Evolutionary conservation across 2,329 filamentous ascomycete genomes (phyloP).

Genomic region (Elsinoe fawcettii): DNA sequence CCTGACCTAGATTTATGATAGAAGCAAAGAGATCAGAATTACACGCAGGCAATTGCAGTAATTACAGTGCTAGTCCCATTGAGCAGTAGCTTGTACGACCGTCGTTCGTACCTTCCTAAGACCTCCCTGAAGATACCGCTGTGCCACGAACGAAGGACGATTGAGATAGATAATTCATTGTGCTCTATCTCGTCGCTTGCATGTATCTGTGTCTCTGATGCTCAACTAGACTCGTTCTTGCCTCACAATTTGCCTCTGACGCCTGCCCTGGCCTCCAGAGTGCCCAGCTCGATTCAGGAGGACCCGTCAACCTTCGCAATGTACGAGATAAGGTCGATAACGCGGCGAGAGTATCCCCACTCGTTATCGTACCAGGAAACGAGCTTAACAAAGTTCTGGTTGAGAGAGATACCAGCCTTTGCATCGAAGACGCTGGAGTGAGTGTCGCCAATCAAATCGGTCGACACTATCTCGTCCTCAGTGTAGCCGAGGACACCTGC

Average conservation of each 20-base stretch:
- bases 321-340: conserved; percentile 42
- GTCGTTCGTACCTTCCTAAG: too few relatives aligned
- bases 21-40: too few relatives aligned
- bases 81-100: too few relatives aligned
- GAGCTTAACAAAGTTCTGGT: conserved; percentile 98
- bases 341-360: conserved; percentile 95
- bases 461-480: conserved; percentile 93
- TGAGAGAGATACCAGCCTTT: conserved; percentile 97
- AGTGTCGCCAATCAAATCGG: conserved; percentile 85
- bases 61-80: too few relatives aligned
- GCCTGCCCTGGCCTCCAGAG: background rate
- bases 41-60: too few relatives aligned
- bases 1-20: too few relatives aligned
- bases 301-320: conserved; percentile 34
- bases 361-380: conserved; percentile 77
- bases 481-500: conserved; percentile 85
- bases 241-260: background rate
- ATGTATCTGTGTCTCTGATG: background rate
- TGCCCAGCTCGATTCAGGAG: conserved; percentile 2
- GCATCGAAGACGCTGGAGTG: conserved; percentile 98
- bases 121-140: too few relatives aligned
- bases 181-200: background rate
- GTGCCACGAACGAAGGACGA: background rate
- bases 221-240: background rate
- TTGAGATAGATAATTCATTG: background rate